Evolutionary conservation across 75 land plant species (phyloP).

Genomic region (Azolla pinnata): DNA sequence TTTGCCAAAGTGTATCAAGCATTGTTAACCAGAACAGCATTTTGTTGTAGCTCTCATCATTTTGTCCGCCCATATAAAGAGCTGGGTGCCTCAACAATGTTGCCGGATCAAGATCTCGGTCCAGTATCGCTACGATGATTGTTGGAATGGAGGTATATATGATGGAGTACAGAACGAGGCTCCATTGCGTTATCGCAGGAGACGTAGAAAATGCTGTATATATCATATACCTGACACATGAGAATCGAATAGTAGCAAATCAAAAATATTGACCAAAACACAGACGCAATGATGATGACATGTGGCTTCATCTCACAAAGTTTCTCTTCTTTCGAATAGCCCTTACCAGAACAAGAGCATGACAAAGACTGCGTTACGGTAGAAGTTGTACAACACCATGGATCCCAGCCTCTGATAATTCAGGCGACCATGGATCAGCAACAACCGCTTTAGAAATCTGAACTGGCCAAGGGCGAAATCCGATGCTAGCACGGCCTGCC

Average conservation of each 20-base stretch:
- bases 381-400: slow-evolving; percentile 78
- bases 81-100: slow-evolving; percentile 49
- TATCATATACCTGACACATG: slow-evolving; percentile 56
- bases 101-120: slow-evolving; percentile 54
- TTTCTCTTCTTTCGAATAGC: no score
- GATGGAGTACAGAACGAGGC: slow-evolving; percentile 65
- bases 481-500: slow-evolving; percentile 92
- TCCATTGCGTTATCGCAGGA: slow-evolving; percentile 78
- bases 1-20: slow-evolving; percentile 84
- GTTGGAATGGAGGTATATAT: slow-evolving; percentile 80
- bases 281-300: no score
- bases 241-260: not conserved
- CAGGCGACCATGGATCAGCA: slow-evolving; percentile 87
- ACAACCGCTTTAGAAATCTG: slow-evolving; percentile 57
- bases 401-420: slow-evolving; percentile 73
- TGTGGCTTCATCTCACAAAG: no score
- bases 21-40: slow-evolving; percentile 73
- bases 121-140: slow-evolving; percentile 64
- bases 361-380: slow-evolving; percentile 81
- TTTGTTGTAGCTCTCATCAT: slow-evolving; percentile 57
- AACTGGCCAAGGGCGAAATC: slow-evolving; percentile 96
- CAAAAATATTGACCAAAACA: not conserved
- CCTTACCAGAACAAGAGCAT: slow-evolving; percentile 79
- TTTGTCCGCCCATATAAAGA: slow-evolving; percentile 59
- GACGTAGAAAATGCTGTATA: slow-evolving; percentile 62